Base-by-base conservation (phyloP, 352 stramenopile genomes). In the Globisporangium echinulatum region DNA sequence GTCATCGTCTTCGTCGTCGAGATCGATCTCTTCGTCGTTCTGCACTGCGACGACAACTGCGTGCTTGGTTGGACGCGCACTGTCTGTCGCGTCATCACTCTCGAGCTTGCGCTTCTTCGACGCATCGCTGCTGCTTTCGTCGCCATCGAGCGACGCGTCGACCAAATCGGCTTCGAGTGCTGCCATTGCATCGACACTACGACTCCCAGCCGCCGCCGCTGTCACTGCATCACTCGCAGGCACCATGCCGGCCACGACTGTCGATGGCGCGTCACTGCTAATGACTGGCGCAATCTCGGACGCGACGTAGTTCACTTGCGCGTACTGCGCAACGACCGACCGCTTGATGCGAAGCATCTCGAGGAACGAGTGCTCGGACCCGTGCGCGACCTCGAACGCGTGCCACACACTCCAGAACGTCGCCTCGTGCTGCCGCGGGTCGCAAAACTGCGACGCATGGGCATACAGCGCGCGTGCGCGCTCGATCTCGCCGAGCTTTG, bases 281-380 rank as follows among this genome's bases (percentile, higher is more conserved):
- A 56, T 67, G 5, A 78, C 66, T 7, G 82, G 74, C 8, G 74
- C 82, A 64, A 94, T 90, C 63, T 98, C 90, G 5, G 89, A 90
- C n/a, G 92, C 89, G 58, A 98, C 96, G 72, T 98, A 98, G 70
- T 98, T 98, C 6, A 98, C 92, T 47, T 96, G 89, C 56, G 91
- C 96, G 68, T 98, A 99, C 59, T 97, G 88, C 47, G 94, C 96
- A 60, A 98, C 83, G 1, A 99, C 97, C 25, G 88, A 97, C 40
- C 97, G 88, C 72, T 99, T 99, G 54, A 99, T 93, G 10, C 97
- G 89, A 19, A 99, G 74, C 97, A 99, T 99, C 65, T 99, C 97
- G 17, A 97, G 71, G 75, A 99, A 99, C 13, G 96, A 99, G 58
- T 99, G 96, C 69, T 99, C 96, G 59, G 82, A 91, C 14, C 98